A percentile compares a stretch with the other conserved stretches of the same genome.
phyloP scores from a whole-genome alignment of 2,329 filamentous ascomycete genomes.

The Diaporthe citri region DNA sequence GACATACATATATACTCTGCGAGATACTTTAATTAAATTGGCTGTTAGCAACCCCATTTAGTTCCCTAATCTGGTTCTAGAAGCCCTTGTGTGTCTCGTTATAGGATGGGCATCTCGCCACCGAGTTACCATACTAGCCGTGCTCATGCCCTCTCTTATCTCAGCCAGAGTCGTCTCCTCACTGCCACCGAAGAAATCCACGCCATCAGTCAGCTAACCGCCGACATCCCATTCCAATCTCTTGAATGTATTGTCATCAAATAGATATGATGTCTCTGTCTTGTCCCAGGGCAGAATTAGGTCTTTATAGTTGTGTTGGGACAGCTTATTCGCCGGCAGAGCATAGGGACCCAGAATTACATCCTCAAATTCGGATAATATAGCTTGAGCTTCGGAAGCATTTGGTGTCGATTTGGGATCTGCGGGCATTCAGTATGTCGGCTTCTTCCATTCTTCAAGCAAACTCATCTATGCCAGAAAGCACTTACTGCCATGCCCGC shows the following conservation, averaged over 20 bases:
- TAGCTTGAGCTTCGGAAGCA: slow-evolving; percentile 47
- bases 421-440: slow-evolving; percentile 41
- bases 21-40: too few relatives aligned
- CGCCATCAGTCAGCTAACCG: slow-evolving; percentile 45
- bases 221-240: slow-evolving; percentile 53
- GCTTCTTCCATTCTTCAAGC: background rate
- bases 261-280: slow-evolving; percentile 37
- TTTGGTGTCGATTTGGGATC: slow-evolving; percentile 50
- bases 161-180: slow-evolving; percentile 43
- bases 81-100: too few relatives aligned
- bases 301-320: slow-evolving; percentile 53
- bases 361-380: slow-evolving; percentile 53
- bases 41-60: too few relatives aligned
- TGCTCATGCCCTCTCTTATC: slow-evolving; percentile 47
- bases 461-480: background rate
- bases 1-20: too few relatives aligned
- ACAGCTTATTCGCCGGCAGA: slow-evolving; percentile 52
- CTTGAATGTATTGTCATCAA: slow-evolving; percentile 44
- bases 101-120: slow-evolving; percentile 56
- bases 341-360: slow-evolving; percentile 53
- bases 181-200: slow-evolving; percentile 47
- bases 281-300: slow-evolving; percentile 60
- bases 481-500: slow-evolving; percentile 44
- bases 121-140: slow-evolving; percentile 54
- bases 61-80: too few relatives aligned